phyloP scores from a whole-genome alignment of 371 early-diverging fungal genomes.

The Mucor saturninus region DNA sequence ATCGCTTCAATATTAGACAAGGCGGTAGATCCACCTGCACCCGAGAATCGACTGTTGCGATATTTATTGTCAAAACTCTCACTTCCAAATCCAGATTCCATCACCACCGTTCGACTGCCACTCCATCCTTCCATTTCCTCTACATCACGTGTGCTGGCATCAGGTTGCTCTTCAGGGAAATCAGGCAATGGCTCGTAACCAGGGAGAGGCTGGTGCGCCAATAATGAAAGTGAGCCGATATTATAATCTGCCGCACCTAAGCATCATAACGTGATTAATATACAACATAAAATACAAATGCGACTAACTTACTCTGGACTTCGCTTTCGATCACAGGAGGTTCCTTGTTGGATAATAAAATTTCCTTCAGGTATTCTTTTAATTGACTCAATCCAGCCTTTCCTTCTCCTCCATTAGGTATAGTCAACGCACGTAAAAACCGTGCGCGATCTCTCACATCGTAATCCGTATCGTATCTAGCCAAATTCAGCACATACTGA shows the following conservation, averaged over 20 bases:
- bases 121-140: conserved; percentile 55
- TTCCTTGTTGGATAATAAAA: conserved; percentile 57
- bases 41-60: conserved; percentile 33
- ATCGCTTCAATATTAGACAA: conserved; percentile 52
- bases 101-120: conserved; percentile 46
- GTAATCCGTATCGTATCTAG: conserved; percentile 86
- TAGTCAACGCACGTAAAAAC: conserved; percentile 75
- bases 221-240: conserved; percentile 83
- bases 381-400: conserved; percentile 47
- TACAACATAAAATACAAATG: not conserved
- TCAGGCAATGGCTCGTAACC: conserved; percentile 86
- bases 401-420: conserved; percentile 43
- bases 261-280: not conserved
- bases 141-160: conserved; percentile 66
- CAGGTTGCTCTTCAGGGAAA: conserved; percentile 79
- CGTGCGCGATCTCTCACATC: conserved; percentile 93
- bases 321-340: conserved; percentile 53
- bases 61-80: conserved; percentile 38
- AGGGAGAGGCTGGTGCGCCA: conserved; percentile 68
- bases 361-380: conserved; percentile 50
- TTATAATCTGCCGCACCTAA: conserved; percentile 68
- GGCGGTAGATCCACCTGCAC: conserved; percentile 38
- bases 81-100: conserved; percentile 63
- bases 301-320: conserved; percentile 20
- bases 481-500: conserved; percentile 81